Evolutionary conservation across 2,329 filamentous ascomycete species (phyloP), one percentile per base, ranked within the genome.

Genomic region (Nemania serpens): DNA sequence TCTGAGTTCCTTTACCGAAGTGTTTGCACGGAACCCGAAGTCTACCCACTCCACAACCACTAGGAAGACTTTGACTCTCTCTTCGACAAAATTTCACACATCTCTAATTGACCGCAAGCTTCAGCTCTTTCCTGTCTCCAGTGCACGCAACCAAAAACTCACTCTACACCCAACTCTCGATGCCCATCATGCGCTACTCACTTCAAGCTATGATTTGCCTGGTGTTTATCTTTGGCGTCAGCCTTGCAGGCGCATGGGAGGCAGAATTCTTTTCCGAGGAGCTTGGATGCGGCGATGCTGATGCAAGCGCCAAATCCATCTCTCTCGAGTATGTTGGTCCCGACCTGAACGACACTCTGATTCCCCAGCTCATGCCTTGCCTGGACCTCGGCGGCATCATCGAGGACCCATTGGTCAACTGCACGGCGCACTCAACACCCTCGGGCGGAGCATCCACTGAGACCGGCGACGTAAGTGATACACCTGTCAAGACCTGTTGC

Each of bases 181-280:
- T 18, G 18, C 20, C 11, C 34, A 33, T 15, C 2, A 55, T 55
- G 52, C 42, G 25, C 11, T 18, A 18, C 10, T 18, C 42, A 5
- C 5, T 54, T 5, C 43, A 9, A n/a, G 12, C 17, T 2, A 10
- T 47, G 7, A 7, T 45, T 13, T 47, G 15, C 42, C 42, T 55
- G 15, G 42, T 5, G 33, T 6, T 10, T 3, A 13, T 47, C 20
- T 15, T 47, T 5, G 42, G 52, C 42, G 1, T 29, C 10, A n/a
- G 46, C 7, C 0, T n/a, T 2, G 42, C n/a, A 18, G 29, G 17
- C 5, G 52, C 52, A 10, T 55, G 52, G 52, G 18, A 17, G 4
- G 52, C 52, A 1, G 11, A 29, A 11, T 55, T 55, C 52, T 55
- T 47, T 42, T 55, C 52, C 11, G 43, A 55, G 4, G 52, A 55